These are phyloP conservation scores for Theileria luwenshuni DNA, from an alignment of 169 alveolate genomes.

Conservation along the genomic window DNA sequence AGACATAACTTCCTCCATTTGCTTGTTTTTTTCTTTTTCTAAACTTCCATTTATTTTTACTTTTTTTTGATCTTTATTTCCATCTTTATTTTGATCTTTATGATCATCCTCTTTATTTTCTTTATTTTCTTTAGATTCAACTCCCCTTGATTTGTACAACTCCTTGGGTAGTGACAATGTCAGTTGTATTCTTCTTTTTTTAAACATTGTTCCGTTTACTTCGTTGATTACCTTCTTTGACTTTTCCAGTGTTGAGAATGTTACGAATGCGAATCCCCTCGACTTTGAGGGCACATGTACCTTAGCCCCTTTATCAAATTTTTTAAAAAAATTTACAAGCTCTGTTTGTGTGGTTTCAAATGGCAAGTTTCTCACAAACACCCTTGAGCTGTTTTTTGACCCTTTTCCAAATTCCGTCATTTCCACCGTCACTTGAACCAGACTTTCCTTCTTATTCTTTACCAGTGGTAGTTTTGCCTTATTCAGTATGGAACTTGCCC, in stretches of 20 bases:
- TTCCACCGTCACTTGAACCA: slow-evolving; percentile 24
- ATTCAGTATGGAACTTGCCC: slow-evolving; percentile 43
- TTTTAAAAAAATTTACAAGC: slow-evolving; percentile 14
- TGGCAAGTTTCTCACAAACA: slow-evolving; percentile 60
- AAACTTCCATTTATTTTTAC: background rate
- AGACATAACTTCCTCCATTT: background rate
- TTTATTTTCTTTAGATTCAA: slow-evolving; percentile 1
- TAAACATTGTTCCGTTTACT: slow-evolving; percentile 51
- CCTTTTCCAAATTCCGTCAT: slow-evolving; percentile 36
- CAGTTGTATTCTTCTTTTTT: slow-evolving; percentile 49
- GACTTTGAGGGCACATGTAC: slow-evolving; percentile 40
- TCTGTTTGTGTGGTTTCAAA: slow-evolving; percentile 27
- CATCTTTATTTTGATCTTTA: background rate
- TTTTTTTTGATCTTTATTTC: background rate
- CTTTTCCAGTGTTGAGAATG: slow-evolving; percentile 36
- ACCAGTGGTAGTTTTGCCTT: slow-evolving; percentile 16
- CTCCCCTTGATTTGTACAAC: slow-evolving; percentile 23
- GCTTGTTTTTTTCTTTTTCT: background rate
- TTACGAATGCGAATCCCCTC: slow-evolving; percentile 67
- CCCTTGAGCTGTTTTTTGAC: slow-evolving; percentile 44
- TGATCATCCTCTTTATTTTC: background rate
- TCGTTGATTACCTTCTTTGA: slow-evolving; percentile 47
- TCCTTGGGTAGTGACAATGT: slow-evolving; percentile 59
- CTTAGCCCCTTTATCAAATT: slow-evolving; percentile 42
- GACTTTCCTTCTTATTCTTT: slow-evolving; percentile 11